A percentile compares a stretch with the other conserved stretches of the same genome.
These are phyloP conservation scores for Cercospora janseana DNA, from an alignment of 2,329 filamentous ascomycete genomes.

Conservation along the genomic window DNA sequence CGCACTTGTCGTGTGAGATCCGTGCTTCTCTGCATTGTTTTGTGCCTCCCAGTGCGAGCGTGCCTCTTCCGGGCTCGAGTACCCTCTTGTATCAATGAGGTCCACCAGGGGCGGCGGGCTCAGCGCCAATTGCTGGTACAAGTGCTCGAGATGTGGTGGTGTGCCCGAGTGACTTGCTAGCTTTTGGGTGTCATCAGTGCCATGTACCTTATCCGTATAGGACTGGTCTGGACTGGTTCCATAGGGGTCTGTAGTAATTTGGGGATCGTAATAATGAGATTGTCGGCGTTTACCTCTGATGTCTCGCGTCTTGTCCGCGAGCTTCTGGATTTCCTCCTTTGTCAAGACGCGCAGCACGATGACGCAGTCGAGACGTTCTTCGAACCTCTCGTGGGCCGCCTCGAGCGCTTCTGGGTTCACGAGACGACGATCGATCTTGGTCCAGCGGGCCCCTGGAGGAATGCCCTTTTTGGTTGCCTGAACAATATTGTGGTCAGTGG, in stretches of 20 bases:
- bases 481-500: conserved; percentile 13
- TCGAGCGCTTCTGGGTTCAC: conserved; percentile 88
- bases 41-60: conserved; percentile 19
- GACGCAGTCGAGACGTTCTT: conserved; percentile 88
- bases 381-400: conserved; percentile 83
- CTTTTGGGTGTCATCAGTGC: conserved; percentile 19
- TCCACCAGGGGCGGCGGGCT: conserved; percentile 17
- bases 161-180: conserved; percentile 14
- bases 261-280: conserved; percentile 13
- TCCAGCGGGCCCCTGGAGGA: conserved; percentile 76
- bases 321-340: conserved; percentile 84
- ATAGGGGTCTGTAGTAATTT: not conserved
- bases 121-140: conserved; percentile 18
- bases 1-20: conserved; percentile 14
- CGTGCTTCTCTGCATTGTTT: conserved; percentile 8
- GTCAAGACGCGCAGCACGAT: conserved; percentile 86
- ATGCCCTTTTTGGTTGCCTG: conserved; percentile 41
- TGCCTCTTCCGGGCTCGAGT: conserved; percentile 20
- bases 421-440: conserved; percentile 81
- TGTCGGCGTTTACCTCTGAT: conserved; percentile 58
- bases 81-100: conserved; percentile 21
- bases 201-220: conserved; percentile 17
- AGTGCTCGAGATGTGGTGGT: conserved; percentile 19
- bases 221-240: conserved; percentile 20
- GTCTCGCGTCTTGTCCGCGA: conserved; percentile 76